Conservation (phyloP, 208 protist species). For the Leishmania gerbilli region DNA sequence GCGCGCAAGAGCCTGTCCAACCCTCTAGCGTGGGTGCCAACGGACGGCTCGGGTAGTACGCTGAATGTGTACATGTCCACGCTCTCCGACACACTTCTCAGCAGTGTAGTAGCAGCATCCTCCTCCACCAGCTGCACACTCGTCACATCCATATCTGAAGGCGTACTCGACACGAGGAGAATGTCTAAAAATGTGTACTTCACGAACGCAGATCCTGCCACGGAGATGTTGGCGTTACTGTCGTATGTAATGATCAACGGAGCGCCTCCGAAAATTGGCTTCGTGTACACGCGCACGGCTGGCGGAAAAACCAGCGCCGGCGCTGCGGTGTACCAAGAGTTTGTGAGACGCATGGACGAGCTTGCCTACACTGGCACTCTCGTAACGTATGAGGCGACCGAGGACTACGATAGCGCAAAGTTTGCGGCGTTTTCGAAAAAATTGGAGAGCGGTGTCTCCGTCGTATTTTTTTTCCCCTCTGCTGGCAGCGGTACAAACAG, state of each 20-base stretch:
- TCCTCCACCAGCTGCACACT: not conserved
- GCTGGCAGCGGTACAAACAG: not conserved
- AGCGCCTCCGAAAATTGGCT: conserved; percentile 14
- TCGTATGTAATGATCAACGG: conserved; percentile 7
- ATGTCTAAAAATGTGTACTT: conserved; percentile 14
- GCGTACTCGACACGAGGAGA: not conserved
- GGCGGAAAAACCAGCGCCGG: not conserved
- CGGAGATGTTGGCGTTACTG: conserved; percentile 30
- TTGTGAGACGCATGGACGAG: not conserved
- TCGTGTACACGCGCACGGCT: conserved; percentile 8
- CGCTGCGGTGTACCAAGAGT: conserved; percentile 1
- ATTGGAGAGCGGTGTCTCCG: not conserved
- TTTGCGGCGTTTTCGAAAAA: not conserved
- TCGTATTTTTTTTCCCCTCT: conserved; percentile 17
- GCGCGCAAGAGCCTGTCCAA: not conserved
- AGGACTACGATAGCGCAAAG: not conserved
- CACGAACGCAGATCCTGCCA: conserved; percentile 17
- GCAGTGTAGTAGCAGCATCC: not conserved
- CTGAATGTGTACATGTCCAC: conserved; percentile 10
- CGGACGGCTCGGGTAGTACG: not conserved
- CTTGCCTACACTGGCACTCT: conserved; percentile 1
- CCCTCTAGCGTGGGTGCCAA: not conserved
- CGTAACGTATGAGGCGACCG: not conserved
- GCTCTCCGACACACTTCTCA: not conserved
- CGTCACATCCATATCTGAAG: conserved; percentile 7